Evolutionary conservation across 2,329 filamentous ascomycete species (phyloP), one percentile per base, ranked within the genome.

Genomic region (Xylaria sp.): DNA sequence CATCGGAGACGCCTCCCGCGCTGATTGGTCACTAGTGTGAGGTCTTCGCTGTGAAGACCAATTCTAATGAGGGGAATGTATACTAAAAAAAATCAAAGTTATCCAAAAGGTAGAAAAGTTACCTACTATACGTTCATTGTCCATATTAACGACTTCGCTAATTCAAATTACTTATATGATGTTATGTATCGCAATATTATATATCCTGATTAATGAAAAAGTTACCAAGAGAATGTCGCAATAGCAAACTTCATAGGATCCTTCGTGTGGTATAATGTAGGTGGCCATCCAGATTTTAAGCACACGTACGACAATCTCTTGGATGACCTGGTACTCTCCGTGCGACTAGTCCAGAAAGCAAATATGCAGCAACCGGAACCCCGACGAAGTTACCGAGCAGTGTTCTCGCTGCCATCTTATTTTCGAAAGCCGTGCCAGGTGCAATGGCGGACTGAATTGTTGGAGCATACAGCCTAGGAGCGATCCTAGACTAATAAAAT

Each of bases 21-120:
- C 53, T 35, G 23, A 29, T 32, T 51, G 54, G 35, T 21, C 37
- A 35, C 21, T 13, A 29, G 23, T 32, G 44, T 18, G 42, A 59
- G 27, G 29, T 27, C 29, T 12, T 50, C 40, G n/a, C 29, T 40
- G 29, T 6, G 12, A 50, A 16, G 9, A 27, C 21, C n/a, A n/a
- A 61, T 6, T 23, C 47, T 32, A 6, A 61, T 23, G 50, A 55
- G 25, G 50, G 42, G 42, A 40, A 48, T 63, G 25, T 42, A 50
- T n/a, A 21, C n/a, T n/a, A 12, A 10, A 12, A 12, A 23, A 44
- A 37, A 18, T 9, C 32, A 57, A 13, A 32, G 48, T 48, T 35
- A 13, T 57, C 40, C 37, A n/a, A 54, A 13, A 29, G 50, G 23
- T 58, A 23, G 23, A 54, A 32, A 16, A 10, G 23, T 16, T 16